These are phyloP conservation scores for Rosa persica DNA, from an alignment of 306 rosid genomes.

Conservation along the genomic window DNA sequence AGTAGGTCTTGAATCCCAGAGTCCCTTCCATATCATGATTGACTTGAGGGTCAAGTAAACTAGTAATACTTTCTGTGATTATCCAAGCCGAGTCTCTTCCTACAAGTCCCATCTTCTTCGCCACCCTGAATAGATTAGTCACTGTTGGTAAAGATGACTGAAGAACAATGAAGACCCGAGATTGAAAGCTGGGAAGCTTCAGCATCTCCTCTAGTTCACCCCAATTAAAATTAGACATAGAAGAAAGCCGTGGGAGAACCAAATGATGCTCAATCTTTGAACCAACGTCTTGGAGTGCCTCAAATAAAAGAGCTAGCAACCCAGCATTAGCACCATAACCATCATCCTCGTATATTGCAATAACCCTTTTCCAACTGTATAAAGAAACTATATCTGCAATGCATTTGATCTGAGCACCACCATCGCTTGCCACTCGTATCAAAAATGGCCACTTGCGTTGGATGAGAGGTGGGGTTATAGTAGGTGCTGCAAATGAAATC, in stretches of 20 bases:
- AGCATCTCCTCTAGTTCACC: conserved; percentile 45
- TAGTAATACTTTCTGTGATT: conserved; percentile 44
- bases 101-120: conserved; percentile 43
- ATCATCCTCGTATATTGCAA: conserved; percentile 50
- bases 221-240: conserved; percentile 45
- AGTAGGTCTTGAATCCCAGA: conserved; percentile 55
- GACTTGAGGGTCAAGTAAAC: conserved; percentile 35
- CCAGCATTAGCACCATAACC: conserved; percentile 42
- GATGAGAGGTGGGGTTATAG: conserved; percentile 30
- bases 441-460: conserved; percentile 55
- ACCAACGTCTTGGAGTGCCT: conserved; percentile 42
- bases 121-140: conserved; percentile 48
- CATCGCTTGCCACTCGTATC: conserved; percentile 44
- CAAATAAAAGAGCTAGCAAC: conserved; percentile 36
- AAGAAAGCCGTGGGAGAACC: conserved; percentile 43
- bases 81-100: conserved; percentile 54
- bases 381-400: conserved; percentile 41
- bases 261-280: conserved; percentile 47
- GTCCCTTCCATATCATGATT: conserved; percentile 49
- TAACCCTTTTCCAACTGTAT: conserved; percentile 36
- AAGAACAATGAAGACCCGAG: conserved; percentile 51
- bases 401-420: conserved; percentile 41
- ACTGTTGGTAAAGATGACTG: conserved; percentile 45
- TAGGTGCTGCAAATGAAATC: conserved; percentile 50
- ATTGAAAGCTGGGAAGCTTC: conserved; percentile 32